Percentiles rank a stretch among this genome's conserved stretches.
Evolutionary conservation across 148 eudicot species (phyloP).

Genomic region (Rhododendron henanense): DNA sequence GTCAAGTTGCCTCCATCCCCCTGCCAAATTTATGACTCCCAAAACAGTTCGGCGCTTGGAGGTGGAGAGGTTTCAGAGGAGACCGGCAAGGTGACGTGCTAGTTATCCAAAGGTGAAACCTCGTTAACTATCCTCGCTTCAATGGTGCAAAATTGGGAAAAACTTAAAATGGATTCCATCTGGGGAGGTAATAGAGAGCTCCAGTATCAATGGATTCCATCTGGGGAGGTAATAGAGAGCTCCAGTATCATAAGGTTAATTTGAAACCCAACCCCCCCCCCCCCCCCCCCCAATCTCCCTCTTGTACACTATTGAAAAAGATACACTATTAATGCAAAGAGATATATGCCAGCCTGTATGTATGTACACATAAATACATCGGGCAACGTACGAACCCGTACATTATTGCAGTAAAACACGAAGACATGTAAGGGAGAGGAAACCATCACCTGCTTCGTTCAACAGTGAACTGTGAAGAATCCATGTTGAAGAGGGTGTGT

Average conservation of each 20-base stretch:
- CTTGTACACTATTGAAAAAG: neutral
- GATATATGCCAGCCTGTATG: neutral
- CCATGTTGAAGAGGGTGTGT: neutral
- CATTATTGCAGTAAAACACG: neutral
- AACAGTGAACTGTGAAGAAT: neutral
- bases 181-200: neutral
- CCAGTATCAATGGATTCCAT: too few species aligned
- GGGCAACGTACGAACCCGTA: neutral
- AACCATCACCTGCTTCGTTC: neutral
- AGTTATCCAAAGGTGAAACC: neutral
- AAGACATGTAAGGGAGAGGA: neutral
- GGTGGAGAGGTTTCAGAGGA: neutral
- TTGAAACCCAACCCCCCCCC: neutral
- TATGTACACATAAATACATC: neutral
- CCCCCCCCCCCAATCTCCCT: too few species aligned
- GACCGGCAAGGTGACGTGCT: neutral
- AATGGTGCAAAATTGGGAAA: neutral
- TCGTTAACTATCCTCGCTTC: neutral
- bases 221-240: too few species aligned
- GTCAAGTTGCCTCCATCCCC: neutral
- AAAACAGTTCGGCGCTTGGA: neutral
- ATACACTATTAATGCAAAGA: neutral
- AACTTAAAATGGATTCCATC: neutral
- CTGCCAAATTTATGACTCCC: neutral
- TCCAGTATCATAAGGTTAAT: neutral